Conservation (phyloP, 768 basidiomycete genomes). For the Chlorophyllum brunneum region DNA sequence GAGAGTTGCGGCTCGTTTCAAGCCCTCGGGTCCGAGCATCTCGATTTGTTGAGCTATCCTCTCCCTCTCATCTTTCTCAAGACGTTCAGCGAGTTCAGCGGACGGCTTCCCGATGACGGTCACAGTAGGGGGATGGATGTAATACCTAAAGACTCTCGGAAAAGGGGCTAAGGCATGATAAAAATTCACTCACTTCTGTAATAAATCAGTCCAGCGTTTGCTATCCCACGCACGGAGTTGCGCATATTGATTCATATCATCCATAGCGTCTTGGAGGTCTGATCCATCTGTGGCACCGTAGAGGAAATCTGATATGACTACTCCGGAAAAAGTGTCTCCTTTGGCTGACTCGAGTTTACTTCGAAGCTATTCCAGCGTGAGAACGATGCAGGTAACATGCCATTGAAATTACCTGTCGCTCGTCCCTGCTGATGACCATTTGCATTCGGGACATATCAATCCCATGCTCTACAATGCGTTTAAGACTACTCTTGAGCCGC, state of each 20-base stretch:
- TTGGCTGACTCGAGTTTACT: slow-evolving; percentile 82
- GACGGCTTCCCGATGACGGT: slow-evolving; percentile 90
- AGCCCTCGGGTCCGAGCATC: slow-evolving; percentile 74
- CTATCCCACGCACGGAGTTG: slow-evolving; percentile 67
- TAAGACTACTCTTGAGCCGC: slow-evolving; percentile 64
- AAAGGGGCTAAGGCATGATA: not conserved
- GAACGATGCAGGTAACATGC: slow-evolving; percentile 7
- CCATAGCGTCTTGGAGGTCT: slow-evolving; percentile 66
- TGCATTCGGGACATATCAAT: slow-evolving; percentile 90
- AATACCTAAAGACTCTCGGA: slow-evolving; percentile 53
- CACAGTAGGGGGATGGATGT: slow-evolving; percentile 65
- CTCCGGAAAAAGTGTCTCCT: slow-evolving; percentile 73
- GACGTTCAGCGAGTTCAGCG: slow-evolving; percentile 69
- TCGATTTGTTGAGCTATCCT: slow-evolving; percentile 68
- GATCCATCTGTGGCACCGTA: slow-evolving; percentile 84
- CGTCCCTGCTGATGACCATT: slow-evolving; percentile 82
- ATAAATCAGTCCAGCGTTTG: slow-evolving; percentile 70
- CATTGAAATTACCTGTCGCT: slow-evolving; percentile 64
- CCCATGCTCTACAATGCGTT: slow-evolving; percentile 65
- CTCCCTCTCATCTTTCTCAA: slow-evolving; percentile 78
- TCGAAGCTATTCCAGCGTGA: slow-evolving; percentile 50
- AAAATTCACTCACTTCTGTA: slow-evolving; percentile 53
- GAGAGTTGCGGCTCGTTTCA: slow-evolving; percentile 61
- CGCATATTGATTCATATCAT: slow-evolving; percentile 74
- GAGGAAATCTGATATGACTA: slow-evolving; percentile 78